Conservation (phyloP, 495 filamentous ascomycete species). For the Penicillium bialowiezense region DNA sequence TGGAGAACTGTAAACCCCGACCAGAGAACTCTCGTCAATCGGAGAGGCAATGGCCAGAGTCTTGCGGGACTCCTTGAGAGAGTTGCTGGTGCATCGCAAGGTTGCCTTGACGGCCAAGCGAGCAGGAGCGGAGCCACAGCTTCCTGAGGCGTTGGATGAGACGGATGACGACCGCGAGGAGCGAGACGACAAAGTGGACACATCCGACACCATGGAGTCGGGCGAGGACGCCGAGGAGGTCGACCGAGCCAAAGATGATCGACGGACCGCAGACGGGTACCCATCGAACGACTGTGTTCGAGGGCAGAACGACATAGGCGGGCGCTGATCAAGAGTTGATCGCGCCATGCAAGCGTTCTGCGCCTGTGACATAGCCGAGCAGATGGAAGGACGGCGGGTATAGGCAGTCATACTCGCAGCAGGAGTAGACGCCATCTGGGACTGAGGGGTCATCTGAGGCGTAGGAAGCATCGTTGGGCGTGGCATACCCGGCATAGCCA, state of each 20-base stretch:
- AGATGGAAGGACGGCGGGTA: conserved; percentile 65
- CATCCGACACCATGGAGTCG: conserved; percentile 88
- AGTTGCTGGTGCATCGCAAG: conserved; percentile 68
- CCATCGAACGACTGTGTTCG: conserved; percentile 50
- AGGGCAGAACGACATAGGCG: conserved; percentile 49
- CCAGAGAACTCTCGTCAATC: conserved; percentile 50
- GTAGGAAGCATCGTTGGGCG: conserved; percentile 72
- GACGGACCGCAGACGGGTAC: conserved; percentile 54
- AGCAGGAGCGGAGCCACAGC: conserved; percentile 62
- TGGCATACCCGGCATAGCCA: conserved; percentile 48
- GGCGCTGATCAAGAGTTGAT: conserved; percentile 54
- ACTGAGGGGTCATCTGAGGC: conserved; percentile 77
- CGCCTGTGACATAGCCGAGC: conserved; percentile 74
- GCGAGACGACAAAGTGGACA: conserved; percentile 56
- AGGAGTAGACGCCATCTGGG: conserved; percentile 76
- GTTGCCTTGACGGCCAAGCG: conserved; percentile 79
- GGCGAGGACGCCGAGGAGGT: conserved; percentile 78
- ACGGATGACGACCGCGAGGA: conserved; percentile 73
- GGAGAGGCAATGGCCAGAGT: conserved; percentile 39
- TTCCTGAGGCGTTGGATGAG: conserved; percentile 65
- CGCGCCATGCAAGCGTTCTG: conserved; percentile 63
- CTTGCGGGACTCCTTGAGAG: conserved; percentile 41
- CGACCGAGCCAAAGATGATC: conserved; percentile 74
- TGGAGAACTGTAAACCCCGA: conserved; percentile 54
- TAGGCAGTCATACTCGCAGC: conserved; percentile 70